Percentiles rank a stretch among this genome's conserved stretches.
These are phyloP conservation scores for Magnusiomyces magnusii DNA, from an alignment of 1,139 yeast genomes.

Conservation along the genomic window DNA sequence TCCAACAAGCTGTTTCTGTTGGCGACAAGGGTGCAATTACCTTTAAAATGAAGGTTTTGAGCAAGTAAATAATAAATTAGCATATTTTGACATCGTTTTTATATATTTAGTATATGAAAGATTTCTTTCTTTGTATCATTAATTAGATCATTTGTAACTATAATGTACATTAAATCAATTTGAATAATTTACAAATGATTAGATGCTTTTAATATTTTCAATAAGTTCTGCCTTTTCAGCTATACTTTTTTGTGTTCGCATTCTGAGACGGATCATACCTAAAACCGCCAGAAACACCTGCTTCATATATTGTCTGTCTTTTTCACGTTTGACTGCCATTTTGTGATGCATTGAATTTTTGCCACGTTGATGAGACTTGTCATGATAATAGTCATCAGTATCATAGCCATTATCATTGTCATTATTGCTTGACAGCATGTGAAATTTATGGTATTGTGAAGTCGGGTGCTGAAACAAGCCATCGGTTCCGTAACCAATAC, in stretches of 20 bases:
- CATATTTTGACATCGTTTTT: background rate
- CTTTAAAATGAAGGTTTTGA: constrained; percentile 39
- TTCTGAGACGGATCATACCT: background rate
- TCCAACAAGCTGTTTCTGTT: constrained; percentile 48
- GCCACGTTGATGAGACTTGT: background rate
- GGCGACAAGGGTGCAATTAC: constrained; percentile 39
- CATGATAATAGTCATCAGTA: background rate
- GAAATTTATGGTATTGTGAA: background rate
- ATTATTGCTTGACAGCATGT: background rate
- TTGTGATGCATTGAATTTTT: background rate
- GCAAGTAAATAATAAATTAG: constrained; percentile 9
- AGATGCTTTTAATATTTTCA: background rate
- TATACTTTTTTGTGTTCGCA: background rate
- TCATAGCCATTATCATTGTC: background rate
- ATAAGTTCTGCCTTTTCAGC: background rate
- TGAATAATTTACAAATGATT: background rate
- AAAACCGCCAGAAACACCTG: background rate
- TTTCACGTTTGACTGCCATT: background rate
- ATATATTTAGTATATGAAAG: background rate
- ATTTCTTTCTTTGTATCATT: background rate
- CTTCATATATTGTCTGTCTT: background rate
- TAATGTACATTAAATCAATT: background rate
- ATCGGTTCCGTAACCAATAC: background rate
- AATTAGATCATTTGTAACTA: background rate
- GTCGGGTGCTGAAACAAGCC: background rate